Conservation (phyloP, 768 basidiomycete species). For the Mycena vitilis region DNA sequence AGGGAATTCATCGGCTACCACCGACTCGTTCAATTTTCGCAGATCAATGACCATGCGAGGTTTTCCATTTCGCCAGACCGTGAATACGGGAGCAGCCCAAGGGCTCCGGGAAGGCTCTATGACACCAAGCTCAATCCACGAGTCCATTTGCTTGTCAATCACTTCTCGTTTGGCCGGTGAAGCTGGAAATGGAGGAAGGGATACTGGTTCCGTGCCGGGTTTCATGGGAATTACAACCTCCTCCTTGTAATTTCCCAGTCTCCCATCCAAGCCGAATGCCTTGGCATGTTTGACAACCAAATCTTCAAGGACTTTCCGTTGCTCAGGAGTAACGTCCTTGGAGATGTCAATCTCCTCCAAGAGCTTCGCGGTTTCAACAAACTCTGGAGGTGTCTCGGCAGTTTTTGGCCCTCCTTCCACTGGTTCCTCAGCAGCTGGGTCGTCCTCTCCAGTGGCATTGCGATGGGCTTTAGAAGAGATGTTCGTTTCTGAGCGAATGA, state of each 20-base stretch:
- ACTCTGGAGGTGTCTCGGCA: background rate
- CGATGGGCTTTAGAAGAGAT: background rate
- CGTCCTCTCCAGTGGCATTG: background rate
- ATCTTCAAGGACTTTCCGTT: conserved; percentile 27
- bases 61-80: conserved; percentile 47
- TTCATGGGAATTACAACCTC: conserved; percentile 42
- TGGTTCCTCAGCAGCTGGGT: conserved; percentile 1
- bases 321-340: background rate
- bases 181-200: conserved; percentile 36
- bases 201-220: conserved; percentile 41
- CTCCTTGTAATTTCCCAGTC: conserved; percentile 42
- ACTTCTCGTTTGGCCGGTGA: conserved; percentile 44
- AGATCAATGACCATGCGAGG: conserved; percentile 50
- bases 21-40: conserved; percentile 37
- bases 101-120: conserved; percentile 54
- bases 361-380: background rate
- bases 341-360: conserved; percentile 3
- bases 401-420: conserved; percentile 6
- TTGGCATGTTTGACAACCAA: conserved; percentile 30
- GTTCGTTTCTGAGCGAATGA: background rate
- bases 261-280: conserved; percentile 46
- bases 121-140: conserved; percentile 48
- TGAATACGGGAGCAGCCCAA: conserved; percentile 37
- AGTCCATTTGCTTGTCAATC: conserved; percentile 42
- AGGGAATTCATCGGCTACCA: conserved; percentile 41